Base-by-base conservation (phyloP, 2,329 filamentous ascomycete species). In the Aureobasidium sp. region DNA sequence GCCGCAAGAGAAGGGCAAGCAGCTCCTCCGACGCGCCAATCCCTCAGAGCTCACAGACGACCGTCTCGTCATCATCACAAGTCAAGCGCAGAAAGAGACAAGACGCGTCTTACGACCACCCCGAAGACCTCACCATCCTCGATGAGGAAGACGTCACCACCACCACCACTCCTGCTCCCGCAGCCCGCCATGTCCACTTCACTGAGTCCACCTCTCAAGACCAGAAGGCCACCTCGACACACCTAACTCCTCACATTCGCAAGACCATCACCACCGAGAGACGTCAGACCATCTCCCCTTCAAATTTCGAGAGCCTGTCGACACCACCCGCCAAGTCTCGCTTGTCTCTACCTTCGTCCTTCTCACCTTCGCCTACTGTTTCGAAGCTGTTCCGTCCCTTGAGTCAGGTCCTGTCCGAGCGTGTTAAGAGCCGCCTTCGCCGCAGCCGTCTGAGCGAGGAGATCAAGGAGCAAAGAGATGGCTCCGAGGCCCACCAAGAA, bases 381-480 rank as follows among this genome's bases (percentile, higher is more conserved):
- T 63, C 65, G 20, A 66, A 69, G 2, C 66, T 70, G 34, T 72
- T 72, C 61, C 65, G 67, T 2, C 70, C 72, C 14, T 64, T 74
- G 14, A 67, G 66, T 20, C 64, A 69, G 34, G 68, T 73, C n/a
- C 52, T 74, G 25, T 63, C 70, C n/a, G 67, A 69, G 57, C 67
- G 70, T n/a, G 68, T 71, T 37, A 65, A 67, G 41, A 75, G 74
- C 47, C 74, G 75, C 42, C 72, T 77, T 20, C 73, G 73, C 56
- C 75, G 73, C 34, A 75, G 68, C 67, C 74, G 74, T 56, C 69
- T 75, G 7, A 75, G 74, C 66, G 74, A 78, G 63, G 73, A 76
- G 66, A 71, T 76, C 53, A 76, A 73, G 61, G 67, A 73, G 44
- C 44, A 56, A 34, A 62, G 57, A 52, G 48, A 65, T 63, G 62